Percentiles rank a stretch among this genome's conserved stretches.
Evolutionary conservation across 2,329 filamentous ascomycete genomes (phyloP).

Genomic region (Aurifilum marmelostoma): DNA sequence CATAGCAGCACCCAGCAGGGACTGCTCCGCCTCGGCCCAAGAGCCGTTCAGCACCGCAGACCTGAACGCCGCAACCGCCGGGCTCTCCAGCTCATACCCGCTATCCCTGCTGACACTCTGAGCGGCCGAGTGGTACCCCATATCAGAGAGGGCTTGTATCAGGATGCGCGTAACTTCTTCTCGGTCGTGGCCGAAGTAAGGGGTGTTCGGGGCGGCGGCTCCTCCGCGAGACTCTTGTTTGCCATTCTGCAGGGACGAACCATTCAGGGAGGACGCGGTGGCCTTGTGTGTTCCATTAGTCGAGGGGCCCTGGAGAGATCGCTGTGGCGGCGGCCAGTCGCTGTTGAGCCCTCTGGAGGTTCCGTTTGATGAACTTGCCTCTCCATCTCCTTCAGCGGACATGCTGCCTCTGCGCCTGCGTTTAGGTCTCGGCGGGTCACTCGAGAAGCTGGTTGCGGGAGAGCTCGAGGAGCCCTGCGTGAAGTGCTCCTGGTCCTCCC

Average conservation of each 20-base stretch:
- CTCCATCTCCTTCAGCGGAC: slow-evolving; percentile 61
- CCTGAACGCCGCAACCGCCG: slow-evolving; percentile 83
- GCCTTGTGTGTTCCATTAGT: slow-evolving; percentile 55
- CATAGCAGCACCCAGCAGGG: slow-evolving; percentile 65
- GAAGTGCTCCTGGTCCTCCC: slow-evolving; percentile 42
- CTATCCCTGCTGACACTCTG: slow-evolving; percentile 77
- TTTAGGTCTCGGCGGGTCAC: slow-evolving; percentile 51
- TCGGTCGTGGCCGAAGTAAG: slow-evolving; percentile 83
- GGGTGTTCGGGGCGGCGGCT: slow-evolving; percentile 29
- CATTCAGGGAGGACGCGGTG: slow-evolving; percentile 52
- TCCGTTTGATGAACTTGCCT: slow-evolving; percentile 57
- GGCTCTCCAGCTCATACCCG: slow-evolving; percentile 83
- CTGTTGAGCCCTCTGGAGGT: slow-evolving; percentile 58
- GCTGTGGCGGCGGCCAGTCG: slow-evolving; percentile 53
- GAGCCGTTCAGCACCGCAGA: slow-evolving; percentile 76
- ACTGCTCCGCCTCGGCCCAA: slow-evolving; percentile 83
- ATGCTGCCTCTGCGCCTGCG: slow-evolving; percentile 64
- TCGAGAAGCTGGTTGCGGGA: slow-evolving; percentile 22
- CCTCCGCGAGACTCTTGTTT: slow-evolving; percentile 31
- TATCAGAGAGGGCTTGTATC: slow-evolving; percentile 85
- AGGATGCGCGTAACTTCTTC: slow-evolving; percentile 92
- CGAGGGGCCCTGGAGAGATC: slow-evolving; percentile 42
- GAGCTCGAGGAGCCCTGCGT: slow-evolving; percentile 27
- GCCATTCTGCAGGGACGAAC: slow-evolving; percentile 49
- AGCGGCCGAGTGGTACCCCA: slow-evolving; percentile 83